Base-by-base conservation (phyloP, 2,329 filamentous ascomycete species). In the Atkinsonella hypoxylon region DNA sequence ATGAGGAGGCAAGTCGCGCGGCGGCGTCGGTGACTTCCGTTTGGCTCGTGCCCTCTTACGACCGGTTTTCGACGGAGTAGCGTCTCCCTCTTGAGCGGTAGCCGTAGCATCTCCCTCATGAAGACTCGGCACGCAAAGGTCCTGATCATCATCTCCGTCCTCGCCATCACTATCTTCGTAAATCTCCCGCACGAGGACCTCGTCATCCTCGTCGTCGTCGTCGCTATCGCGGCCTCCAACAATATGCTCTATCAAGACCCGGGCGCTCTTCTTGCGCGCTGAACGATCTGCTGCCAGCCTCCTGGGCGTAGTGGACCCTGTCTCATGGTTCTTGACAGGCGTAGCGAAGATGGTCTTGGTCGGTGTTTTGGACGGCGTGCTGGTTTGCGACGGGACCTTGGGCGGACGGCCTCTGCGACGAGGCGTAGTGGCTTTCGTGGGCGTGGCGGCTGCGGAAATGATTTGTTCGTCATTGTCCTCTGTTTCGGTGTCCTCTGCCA, bases 181-280 rank as follows among this genome's bases (percentile, higher is more conserved):
- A 22, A 60, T 59, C 50, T 58, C 55, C 8, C 54, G 48, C 4
- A 52, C 51, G 36, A 60, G 55, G 39, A 40, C 39, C 11, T 56
- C 56, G 17, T 55, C 52, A 22, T 53, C 51, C 5, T 52, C 51
- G 20, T 81, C 83, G 40, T 85, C 87, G 30, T 89, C 84, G 45
- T 89, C 84, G 59, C 81, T 84, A 26, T 76, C 74, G 9, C 73
- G 77, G 17, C 78, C 81, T 18, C 77, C 75, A 11, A 85, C 73
- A 7, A 82, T 81, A 42, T 82, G 82, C 61, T 90, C 82, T 38
- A 94, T 83, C 48, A 96, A 70, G 3, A 81, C 79, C 48, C 82
- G 77, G 20, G 85, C 86, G 64, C 87, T 95, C 73, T 95, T 96
- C 61, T 83, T 83, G 59, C 86, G 81, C 2, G 90, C 91, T 5